Evolutionary conservation across 768 basidiomycete genomes (phyloP).

Genomic region (Porpolomopsis calyptriformis): DNA sequence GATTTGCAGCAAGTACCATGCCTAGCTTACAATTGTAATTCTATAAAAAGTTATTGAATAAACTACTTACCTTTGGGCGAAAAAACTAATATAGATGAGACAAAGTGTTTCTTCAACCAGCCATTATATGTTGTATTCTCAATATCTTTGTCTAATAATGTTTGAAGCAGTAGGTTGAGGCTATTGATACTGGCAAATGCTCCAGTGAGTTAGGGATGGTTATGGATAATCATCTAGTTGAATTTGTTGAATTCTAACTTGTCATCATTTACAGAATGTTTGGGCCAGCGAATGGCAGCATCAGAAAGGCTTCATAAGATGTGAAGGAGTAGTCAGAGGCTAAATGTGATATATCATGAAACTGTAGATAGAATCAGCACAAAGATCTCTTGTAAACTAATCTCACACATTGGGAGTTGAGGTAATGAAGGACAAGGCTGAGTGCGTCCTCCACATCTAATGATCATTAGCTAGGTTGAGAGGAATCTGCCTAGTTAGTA

Average conservation of each 20-base stretch:
- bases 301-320: conserved; percentile 21
- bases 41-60: no score
- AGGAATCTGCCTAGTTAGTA: conserved; percentile 19
- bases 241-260: conserved; percentile 20
- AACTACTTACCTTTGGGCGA: conserved; percentile 17
- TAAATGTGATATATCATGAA: conserved; percentile 27
- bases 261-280: no score
- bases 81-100: no score
- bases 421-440: conserved; percentile 31
- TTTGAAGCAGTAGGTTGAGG: conserved; percentile 22
- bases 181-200: conserved; percentile 33
- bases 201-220: conserved; percentile 25
- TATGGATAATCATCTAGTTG: conserved; percentile 16
- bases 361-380: no score
- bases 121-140: no score
- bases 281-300: conserved; percentile 19
- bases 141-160: conserved; percentile 27
- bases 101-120: no score
- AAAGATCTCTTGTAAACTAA: conserved; percentile 31
- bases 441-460: conserved; percentile 32
- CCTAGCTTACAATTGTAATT: conserved; percentile 32
- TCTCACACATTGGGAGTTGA: conserved; percentile 33
- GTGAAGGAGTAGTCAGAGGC: conserved; percentile 19
- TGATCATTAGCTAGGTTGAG: conserved; percentile 17
- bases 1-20: conserved; percentile 13